Base-by-base conservation (phyloP, 352 stramenopile species). In the Pythium sp. region DNA sequence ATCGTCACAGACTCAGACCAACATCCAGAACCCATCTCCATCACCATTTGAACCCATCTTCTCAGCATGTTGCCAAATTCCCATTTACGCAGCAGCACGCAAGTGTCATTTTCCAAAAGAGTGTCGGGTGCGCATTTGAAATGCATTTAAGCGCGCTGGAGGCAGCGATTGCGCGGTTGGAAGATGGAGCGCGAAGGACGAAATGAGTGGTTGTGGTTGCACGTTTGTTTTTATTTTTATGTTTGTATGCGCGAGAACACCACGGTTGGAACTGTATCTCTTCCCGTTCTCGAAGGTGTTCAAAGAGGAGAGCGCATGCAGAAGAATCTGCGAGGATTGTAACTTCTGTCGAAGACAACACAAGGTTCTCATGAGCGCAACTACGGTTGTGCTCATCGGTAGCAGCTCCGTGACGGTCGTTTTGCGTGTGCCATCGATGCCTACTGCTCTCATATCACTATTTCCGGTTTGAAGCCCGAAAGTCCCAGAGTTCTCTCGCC, bases 1-100 rank as follows among this genome's bases (percentile, higher is more conserved):
- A 12, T 12, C 57, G 57, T 6, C 30, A n/a, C 57, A 62, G 57
- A 62, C 34, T 62, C 57, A 62, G 56, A 62, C 9, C 32, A 38
- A 8, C 5, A 38, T 9, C 5, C 32, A 11, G 1, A 60, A 46
- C 20, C 6, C 28, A 46, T 60, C 55, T 20, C 49, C 28, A 11
- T 22, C 8, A 7, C 18, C 26, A 32, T 24, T 47, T 18, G 28
- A 61, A 38, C 20, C 30, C 55, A 61, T 43, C 30, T 47, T 30
- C 18, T 28, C 20, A 14, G 18, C 55, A 60, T 3, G 8, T 60
- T 26, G 56, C 56, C 56, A 62, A 15, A 62, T 62, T 62, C 56
- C 30, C 12, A 34, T 62, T 62, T 62, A 30, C 56, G 56, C 56
- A 9, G 32, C 22, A 30, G 18, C 36, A 30, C 36, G 56, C 56